phyloP scores from a whole-genome alignment of 78 protist species.

The Isochrysis galbana region DNA sequence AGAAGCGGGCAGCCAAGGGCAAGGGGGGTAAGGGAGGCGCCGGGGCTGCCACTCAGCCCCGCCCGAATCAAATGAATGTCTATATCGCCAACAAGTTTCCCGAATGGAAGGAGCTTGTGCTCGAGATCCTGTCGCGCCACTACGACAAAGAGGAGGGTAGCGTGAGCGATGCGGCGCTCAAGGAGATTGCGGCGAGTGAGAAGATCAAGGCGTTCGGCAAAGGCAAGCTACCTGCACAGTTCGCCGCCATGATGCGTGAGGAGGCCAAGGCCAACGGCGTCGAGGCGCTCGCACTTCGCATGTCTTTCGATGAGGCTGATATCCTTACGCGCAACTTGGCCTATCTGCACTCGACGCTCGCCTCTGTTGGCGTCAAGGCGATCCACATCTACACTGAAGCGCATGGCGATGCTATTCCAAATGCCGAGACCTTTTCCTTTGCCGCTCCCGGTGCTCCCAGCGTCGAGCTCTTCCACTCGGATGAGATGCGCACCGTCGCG shows the following conservation, averaged over 20 bases:
- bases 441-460: not conserved
- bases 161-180: not conserved
- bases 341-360: not conserved
- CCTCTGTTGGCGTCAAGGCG: not conserved
- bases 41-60: too few species aligned
- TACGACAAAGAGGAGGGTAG: not conserved
- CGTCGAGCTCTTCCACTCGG: not conserved
- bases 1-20: not conserved
- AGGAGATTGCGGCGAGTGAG: not conserved
- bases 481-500: not conserved
- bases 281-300: conserved; percentile 16
- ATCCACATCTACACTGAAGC: not conserved
- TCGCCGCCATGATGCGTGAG: not conserved
- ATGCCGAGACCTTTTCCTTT: not conserved
- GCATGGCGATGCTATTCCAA: not conserved
- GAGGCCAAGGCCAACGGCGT: not conserved
- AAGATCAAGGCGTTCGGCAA: not conserved
- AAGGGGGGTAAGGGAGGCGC: not conserved
- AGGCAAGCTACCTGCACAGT: conserved; percentile 2
- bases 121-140: not conserved
- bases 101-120: not conserved
- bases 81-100: not conserved
- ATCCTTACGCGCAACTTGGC: not conserved
- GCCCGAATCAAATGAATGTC: not conserved
- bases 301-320: conserved; percentile 30